Evolutionary conservation across 1,139 yeast species (phyloP), one percentile per base, ranked within the genome.

Genomic region (Geotrichum fermentans): DNA sequence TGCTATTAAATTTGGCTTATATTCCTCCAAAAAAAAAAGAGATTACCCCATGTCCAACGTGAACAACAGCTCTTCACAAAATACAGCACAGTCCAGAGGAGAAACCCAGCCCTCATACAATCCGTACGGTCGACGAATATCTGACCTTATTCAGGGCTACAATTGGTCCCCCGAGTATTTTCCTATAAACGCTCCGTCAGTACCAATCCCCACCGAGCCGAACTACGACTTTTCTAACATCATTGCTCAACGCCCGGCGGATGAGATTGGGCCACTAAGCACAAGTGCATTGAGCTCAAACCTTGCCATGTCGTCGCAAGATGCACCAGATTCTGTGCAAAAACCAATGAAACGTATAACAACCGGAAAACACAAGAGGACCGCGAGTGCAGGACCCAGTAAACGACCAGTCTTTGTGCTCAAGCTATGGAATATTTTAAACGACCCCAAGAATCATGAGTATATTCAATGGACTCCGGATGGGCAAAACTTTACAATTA

Each of bases 371-470:
- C 53, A 51, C 22, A 58, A 57, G 44, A 58, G 64, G 18, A 58
- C 59, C 41, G 59, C 62, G 14, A 55, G 58, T 37, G 51, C 62
- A 7, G 57, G 57, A 2, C 63, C 69, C 16, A 76, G 75, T 58
- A 62, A 73, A 4, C 69, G 89, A 49, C 95, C 97, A 1, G 94
- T 95, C 0, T 92, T 92, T 69, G 95, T 92, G 4, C 79, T 83
- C 73, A 92, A 92, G 64, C 72, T 92, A 30, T 92, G 97, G 97
- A 78, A 83, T 32, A 92, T 92, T 96, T 90, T 92, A 11, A 89
- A 89, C 64, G 97, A 90, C 62, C 72, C 79, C 0, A 64, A 69
- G 0, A 90, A 90, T 64, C 66, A 74, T 16, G 77, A 82, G 40
- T 80, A 81, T 58, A 90, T 92, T 39, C 73, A 81, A 43, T 92